Base-by-base conservation (phyloP, 1,139 yeast species). In the Blastobotrys capitulatus region DNA sequence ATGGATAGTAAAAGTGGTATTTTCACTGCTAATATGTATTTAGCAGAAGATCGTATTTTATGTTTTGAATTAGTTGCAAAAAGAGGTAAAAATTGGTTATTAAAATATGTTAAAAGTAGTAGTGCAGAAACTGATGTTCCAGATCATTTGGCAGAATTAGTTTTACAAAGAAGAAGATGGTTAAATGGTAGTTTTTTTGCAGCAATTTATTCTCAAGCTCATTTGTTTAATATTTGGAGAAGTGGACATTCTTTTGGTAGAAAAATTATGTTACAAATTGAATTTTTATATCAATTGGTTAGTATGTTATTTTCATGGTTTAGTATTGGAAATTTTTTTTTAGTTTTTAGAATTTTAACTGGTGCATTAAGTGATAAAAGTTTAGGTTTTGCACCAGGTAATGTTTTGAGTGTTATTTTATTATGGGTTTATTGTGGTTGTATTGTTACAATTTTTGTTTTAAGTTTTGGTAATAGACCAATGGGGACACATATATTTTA, bases 401-500 rank as follows among this genome's bases (percentile, higher is more conserved):
- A 80, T 51, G 74, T 85, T 6, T 72, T 92, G 32, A 82, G 95
- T 2, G 92, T 86, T 8, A 76, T 90, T 1, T 85, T 92, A 63
- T 69, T 90, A 16, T 92, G 97, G 97, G 70, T 92, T 35, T 92
- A 92, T 62, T 75, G 88, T 50, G 87, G 92, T 2, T 87, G 95
- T 13, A 68, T 92, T n/a, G 85, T 88, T 15, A 85, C 96, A 1
- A 88, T 96, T 16, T 92, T 92, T 67, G 90, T 92, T 48, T 71
- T 92, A 55, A 83, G 96, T 45, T 83, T 92, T 68, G 98, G 98
- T 63, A 92, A 92, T 65, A 83, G 90, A 51, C 98, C 98, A 1
- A 84, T 83, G 60, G 97, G 97, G 38, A 88, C 97, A 0, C 87
- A 86, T 55, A 74, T 73, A 59, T 86, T 88, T 60, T 92, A 92